Evolutionary conservation across 306 rosid species (phyloP).

Genomic region (Cucurbita ficifolia): DNA sequence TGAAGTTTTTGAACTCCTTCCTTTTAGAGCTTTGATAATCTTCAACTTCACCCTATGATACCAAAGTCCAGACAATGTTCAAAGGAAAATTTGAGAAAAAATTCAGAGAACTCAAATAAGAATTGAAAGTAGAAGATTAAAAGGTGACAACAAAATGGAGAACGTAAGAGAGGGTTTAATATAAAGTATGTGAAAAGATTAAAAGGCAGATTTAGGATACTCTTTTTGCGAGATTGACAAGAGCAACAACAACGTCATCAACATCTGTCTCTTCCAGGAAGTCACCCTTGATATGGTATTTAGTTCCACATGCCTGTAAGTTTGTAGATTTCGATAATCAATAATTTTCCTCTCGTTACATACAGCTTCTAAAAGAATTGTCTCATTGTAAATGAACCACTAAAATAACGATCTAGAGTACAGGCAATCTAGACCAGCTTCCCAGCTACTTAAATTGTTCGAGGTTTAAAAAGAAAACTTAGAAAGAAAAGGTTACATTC

Average conservation of each 20-base stretch:
- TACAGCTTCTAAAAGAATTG: neutral
- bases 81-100: neutral
- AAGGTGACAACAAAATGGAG: neutral
- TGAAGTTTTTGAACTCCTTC: constrained; percentile 79
- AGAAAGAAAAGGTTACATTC: neutral
- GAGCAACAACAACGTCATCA: constrained; percentile 88
- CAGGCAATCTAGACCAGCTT: neutral
- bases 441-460: neutral
- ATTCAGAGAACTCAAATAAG: neutral
- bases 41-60: constrained; percentile 66
- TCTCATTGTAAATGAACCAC: neutral
- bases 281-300: constrained; percentile 49
- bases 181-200: constrained; percentile 1
- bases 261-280: constrained; percentile 75
- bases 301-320: constrained; percentile 86
- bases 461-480: neutral
- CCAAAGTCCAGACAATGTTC: constrained; percentile 18
- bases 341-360: neutral
- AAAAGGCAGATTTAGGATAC: constrained; percentile 28
- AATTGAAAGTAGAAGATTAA: neutral
- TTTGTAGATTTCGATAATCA: constrained; percentile 14
- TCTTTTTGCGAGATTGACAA: constrained; percentile 68
- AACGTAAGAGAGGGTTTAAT: neutral
- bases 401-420: neutral
- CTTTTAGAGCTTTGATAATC: constrained; percentile 85